Base-by-base conservation (phyloP, 208 protist genomes). In the Balamuthia mandrillaris region DNA sequence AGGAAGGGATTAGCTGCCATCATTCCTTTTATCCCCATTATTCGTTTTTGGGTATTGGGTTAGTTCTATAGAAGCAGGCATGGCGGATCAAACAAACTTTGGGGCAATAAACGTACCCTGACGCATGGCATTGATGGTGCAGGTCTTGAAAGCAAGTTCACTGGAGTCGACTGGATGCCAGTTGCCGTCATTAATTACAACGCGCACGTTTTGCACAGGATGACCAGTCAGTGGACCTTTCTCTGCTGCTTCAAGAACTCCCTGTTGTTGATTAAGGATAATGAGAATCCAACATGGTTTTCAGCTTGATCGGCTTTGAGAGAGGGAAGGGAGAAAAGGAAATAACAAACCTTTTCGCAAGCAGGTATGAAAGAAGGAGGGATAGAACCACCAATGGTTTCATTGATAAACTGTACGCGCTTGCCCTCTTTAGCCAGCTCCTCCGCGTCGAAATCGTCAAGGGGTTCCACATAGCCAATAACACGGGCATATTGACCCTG, bases 91-190 rank as follows among this genome's bases (percentile, higher is more conserved):
- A n/a, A n/a, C n/a, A n/a, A n/a, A n/a, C n/a, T n/a, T n/a, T n/a
- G n/a, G n/a, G n/a, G n/a, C n/a, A n/a, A n/a, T n/a, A n/a, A n/a
- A n/a, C n/a, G n/a, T n/a, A 35, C 95, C 74, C 83, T 97, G 95
- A 85, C 94, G 94, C 94, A 98, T 98, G 35, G 98, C 94, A 63
- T 96, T 92, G 75, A 96, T 92, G 1, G 96, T 96, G 27, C 96
- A 96, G 78, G 97, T 96, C 87, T 93, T 94, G 93, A 99, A 99
- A 18, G 98, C 97, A 82, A 98, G 88, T 87, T 99, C 98, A 85
- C 93, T 97, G n/a, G 97, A 99, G 90, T 99, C 98, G 52, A 99
- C 98, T 86, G 96, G 93, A 90, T 99, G 98, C 92, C 96, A 95
- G 29, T 87, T 89, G 88, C 98, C 98, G 82, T 98, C 97, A 45